phyloP scores from a whole-genome alignment of 179 eudicot genomes.

The Drosera spatulata region DNA sequence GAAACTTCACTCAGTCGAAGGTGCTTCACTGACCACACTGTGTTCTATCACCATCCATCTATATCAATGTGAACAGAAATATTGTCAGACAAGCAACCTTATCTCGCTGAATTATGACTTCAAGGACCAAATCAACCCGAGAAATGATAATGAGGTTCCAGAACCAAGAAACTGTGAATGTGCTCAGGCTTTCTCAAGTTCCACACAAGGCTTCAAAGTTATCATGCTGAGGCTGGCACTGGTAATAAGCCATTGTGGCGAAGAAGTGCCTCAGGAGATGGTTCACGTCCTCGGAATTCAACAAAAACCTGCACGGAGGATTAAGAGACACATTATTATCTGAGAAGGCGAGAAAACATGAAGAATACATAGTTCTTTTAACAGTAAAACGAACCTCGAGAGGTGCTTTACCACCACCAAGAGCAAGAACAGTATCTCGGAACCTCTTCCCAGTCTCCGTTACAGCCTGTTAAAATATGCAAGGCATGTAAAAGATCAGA shows the following conservation, averaged over 20 bases:
- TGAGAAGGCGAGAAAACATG: neutral
- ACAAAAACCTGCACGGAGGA: slow-evolving; percentile 59
- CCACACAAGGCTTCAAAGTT: neutral
- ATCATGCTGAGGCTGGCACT: slow-evolving; percentile 17
- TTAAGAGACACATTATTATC: neutral
- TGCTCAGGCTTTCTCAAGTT: neutral
- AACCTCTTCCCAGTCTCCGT: slow-evolving; percentile 72
- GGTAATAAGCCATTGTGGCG: slow-evolving; percentile 49
- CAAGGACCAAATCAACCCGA: no score
- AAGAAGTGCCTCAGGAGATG: slow-evolving; percentile 91
- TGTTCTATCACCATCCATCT: no score
- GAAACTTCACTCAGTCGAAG: no score
- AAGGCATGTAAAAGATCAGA: neutral
- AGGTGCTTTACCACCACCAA: slow-evolving; percentile 97
- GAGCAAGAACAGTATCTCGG: slow-evolving; percentile 94
- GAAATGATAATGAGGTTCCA: no score
- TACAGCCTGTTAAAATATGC: slow-evolving; percentile 43
- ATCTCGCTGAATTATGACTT: no score
- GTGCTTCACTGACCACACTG: no score
- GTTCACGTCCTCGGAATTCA: slow-evolving; percentile 93
- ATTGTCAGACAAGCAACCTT: no score
- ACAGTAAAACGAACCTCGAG: slow-evolving; percentile 41
- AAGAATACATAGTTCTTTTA: neutral
- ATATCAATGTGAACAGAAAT: no score
- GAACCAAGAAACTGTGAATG: no score